Conservation (phyloP, 352 stramenopile species). For the Bremia lactucae region DNA sequence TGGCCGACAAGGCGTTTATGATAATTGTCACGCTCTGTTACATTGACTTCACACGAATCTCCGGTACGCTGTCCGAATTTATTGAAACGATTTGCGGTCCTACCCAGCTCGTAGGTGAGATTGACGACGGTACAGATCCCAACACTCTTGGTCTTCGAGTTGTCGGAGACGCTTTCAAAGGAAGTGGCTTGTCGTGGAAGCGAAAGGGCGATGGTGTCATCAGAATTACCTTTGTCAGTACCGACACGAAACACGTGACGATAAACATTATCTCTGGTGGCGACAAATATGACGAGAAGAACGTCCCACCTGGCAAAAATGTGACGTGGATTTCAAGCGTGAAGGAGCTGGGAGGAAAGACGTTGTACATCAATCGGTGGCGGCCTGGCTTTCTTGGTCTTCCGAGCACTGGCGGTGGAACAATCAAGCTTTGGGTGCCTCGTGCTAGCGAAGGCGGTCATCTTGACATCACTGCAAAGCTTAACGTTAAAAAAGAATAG, state of each 20-base stretch:
- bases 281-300: conserved; percentile 26
- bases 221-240: conserved; percentile 30
- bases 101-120: conserved; percentile 22
- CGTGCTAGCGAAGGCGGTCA: conserved; percentile 17
- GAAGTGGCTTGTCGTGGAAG: conserved; percentile 31
- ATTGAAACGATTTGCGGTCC: conserved; percentile 23
- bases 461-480: conserved; percentile 11
- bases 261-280: conserved; percentile 21
- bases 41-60: conserved; percentile 23
- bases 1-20: conserved; percentile 21
- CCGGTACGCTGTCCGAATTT: conserved; percentile 19
- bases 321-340: conserved; percentile 19
- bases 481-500: conserved; percentile 17
- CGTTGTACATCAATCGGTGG: conserved; percentile 22
- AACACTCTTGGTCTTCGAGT: conserved; percentile 30
- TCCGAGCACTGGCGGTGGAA: conserved; percentile 18
- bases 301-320: conserved; percentile 24
- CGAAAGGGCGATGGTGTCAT: conserved; percentile 33
- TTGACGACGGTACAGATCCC: conserved; percentile 33
- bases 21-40: conserved; percentile 19
- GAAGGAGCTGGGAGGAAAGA: conserved; percentile 14
- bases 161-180: conserved; percentile 31
- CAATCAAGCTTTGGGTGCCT: conserved; percentile 20
- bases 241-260: conserved; percentile 20
- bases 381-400: conserved; percentile 17